phyloP scores from a whole-genome alignment of 2,329 filamentous ascomycete species.

The Ophiocordyceps camponoti-leonardi region DNA sequence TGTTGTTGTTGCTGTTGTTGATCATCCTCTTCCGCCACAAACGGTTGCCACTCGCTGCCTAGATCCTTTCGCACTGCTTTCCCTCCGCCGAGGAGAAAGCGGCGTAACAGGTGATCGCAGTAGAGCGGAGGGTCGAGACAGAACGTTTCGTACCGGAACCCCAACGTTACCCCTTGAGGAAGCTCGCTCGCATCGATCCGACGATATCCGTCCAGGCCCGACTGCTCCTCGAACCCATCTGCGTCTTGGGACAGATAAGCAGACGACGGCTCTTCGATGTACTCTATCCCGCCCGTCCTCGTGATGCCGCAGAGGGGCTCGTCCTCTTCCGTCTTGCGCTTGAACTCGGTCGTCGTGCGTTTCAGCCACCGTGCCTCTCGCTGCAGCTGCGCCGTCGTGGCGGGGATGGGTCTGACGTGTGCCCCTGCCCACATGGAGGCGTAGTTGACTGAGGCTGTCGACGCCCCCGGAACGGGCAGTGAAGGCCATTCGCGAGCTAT shows the following conservation, averaged over 20 bases:
- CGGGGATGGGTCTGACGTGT: constrained; percentile 33
- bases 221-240: constrained; percentile 9
- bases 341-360: constrained; percentile 10
- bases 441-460: constrained; percentile 22
- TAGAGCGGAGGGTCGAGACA: constrained; percentile 38
- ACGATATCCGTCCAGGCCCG: constrained; percentile 11
- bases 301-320: constrained; percentile 26
- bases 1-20: constrained; percentile 5
- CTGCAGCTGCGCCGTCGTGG: constrained; percentile 12
- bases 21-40: no score
- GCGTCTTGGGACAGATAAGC: constrained; percentile 18
- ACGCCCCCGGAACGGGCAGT: constrained; percentile 12
- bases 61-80: constrained; percentile 11
- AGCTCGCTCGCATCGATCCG: constrained; percentile 17
- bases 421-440: constrained; percentile 41
- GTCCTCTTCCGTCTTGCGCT: constrained; percentile 5
- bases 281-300: constrained; percentile 30
- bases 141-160: constrained; percentile 34
- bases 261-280: constrained; percentile 25
- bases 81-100: constrained; percentile 13
- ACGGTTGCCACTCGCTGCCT: constrained; percentile 15
- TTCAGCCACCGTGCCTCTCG: constrained; percentile 16
- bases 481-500: constrained; percentile 17
- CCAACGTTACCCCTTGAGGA: constrained; percentile 24
- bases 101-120: constrained; percentile 18